These are phyloP conservation scores for Colletotrichum australisinense DNA, from an alignment of 2,329 filamentous ascomycete genomes.

Conservation along the genomic window DNA sequence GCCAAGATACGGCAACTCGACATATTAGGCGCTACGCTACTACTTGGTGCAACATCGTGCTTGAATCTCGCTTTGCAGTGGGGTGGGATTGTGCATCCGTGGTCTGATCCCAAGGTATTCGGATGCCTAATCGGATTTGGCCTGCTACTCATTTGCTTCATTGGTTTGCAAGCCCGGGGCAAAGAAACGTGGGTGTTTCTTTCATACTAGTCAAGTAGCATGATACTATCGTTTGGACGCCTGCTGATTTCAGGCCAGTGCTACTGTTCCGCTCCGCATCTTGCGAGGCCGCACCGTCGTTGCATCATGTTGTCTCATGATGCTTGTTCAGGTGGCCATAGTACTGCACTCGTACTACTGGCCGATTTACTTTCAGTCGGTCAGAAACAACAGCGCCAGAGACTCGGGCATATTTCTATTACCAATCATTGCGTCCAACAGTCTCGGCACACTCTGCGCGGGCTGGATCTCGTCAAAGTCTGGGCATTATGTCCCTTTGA, in stretches of 20 bases:
- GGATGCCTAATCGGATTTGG: too few relatives aligned
- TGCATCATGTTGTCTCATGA: slow-evolving; percentile 30
- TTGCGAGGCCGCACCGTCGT: slow-evolving; percentile 17
- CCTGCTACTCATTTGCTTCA: too few relatives aligned
- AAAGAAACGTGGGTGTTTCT: too few relatives aligned
- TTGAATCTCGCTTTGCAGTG: too few relatives aligned
- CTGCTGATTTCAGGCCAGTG: too few relatives aligned
- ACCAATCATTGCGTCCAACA: slow-evolving; percentile 12
- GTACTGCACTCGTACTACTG: slow-evolving; percentile 38
- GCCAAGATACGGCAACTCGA: slow-evolving; percentile 48
- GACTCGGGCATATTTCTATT: slow-evolving; percentile 18
- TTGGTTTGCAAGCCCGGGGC: too few relatives aligned
- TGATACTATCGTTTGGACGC: too few relatives aligned
- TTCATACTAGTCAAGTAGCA: too few relatives aligned
- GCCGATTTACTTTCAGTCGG: slow-evolving; percentile 41
- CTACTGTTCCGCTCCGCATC: background rate
- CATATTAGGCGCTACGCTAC: too few relatives aligned
- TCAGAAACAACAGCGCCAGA: slow-evolving; percentile 4
- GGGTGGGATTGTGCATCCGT: too few relatives aligned
- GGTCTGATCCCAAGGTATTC: too few relatives aligned
- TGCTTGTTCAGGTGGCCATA: slow-evolving; percentile 38
- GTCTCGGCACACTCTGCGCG: slow-evolving; percentile 20
- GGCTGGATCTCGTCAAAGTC: slow-evolving; percentile 18
- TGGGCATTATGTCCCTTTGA: slow-evolving; percentile 31
- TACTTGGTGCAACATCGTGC: too few relatives aligned